phyloP scores from a whole-genome alignment of 2,329 filamentous ascomycete species.

The Colletotrichum sojae region DNA sequence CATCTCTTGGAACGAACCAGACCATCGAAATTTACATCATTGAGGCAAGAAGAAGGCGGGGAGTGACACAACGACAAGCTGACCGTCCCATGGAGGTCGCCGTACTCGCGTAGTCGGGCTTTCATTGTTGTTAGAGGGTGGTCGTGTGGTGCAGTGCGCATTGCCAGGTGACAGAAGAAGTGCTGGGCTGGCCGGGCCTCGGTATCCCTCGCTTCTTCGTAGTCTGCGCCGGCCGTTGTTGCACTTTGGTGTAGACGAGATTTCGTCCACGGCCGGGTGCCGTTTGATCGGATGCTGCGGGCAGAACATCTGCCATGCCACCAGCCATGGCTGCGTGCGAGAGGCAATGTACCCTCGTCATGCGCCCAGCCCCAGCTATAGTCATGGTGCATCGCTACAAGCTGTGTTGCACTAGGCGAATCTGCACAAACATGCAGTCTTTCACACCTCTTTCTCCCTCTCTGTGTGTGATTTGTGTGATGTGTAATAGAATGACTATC shows the following conservation, averaged over 20 bases:
- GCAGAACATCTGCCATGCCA: slow-evolving; percentile 30
- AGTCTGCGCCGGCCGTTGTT: background rate
- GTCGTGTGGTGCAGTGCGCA: no score
- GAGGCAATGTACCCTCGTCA: slow-evolving; percentile 18
- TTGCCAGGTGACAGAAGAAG: no score
- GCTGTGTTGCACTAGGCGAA: slow-evolving; percentile 5
- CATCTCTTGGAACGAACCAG: no score
- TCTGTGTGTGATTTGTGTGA: no score
- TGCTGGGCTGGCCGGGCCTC: no score
- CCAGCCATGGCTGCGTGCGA: slow-evolving; percentile 7
- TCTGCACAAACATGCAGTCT: background rate
- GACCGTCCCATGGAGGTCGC: no score
- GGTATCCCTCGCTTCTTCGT: background rate
- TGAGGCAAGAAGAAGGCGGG: no score
- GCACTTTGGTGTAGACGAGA: slow-evolving; percentile 8
- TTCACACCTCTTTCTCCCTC: no score
- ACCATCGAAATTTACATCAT: no score
- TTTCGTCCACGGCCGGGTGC: slow-evolving; percentile 25
- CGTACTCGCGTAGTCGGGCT: no score
- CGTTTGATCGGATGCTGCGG: slow-evolving; percentile 22
- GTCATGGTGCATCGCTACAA: background rate
- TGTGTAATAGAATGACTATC: background rate
- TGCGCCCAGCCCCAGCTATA: slow-evolving; percentile 14
- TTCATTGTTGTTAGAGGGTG: no score
- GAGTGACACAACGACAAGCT: no score